Evolutionary conservation across 345 rosid species (phyloP).

Genomic region (Bruguiera sexangula): DNA sequence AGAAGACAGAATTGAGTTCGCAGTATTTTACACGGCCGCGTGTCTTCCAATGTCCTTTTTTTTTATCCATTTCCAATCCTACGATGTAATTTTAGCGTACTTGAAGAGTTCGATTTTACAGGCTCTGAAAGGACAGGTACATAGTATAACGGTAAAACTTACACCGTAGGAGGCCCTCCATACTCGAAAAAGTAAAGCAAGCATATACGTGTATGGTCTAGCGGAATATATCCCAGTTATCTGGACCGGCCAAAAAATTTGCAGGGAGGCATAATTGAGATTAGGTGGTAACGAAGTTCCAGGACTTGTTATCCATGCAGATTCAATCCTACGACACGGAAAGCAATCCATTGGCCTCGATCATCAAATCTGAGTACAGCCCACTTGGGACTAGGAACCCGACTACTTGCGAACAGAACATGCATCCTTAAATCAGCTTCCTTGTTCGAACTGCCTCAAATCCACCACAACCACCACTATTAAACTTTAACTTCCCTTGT

Average conservation of each 20-base stretch:
- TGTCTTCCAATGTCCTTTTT: not conserved
- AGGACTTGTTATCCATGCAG: not conserved
- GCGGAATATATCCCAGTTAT: not conserved
- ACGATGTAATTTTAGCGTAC: not conserved
- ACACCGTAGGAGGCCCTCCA: not conserved
- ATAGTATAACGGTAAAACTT: too few species aligned
- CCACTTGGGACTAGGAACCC: not conserved
- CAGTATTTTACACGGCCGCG: too few species aligned
- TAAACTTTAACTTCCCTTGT: constrained; percentile 38
- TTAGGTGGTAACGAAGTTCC: not conserved
- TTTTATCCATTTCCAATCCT: too few species aligned
- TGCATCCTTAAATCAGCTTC: not conserved
- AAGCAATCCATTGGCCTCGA: not conserved
- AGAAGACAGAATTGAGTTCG: too few species aligned
- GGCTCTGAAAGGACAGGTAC: not conserved
- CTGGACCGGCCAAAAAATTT: not conserved
- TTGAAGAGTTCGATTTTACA: not conserved
- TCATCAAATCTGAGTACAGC: not conserved
- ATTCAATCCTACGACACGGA: not conserved
- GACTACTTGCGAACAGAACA: not conserved
- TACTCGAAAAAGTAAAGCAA: not conserved
- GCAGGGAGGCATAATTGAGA: not conserved
- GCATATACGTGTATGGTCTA: not conserved
- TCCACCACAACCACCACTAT: not conserved
- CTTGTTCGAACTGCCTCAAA: not conserved